phyloP scores from a whole-genome alignment of 2,329 filamentous ascomycete species.

The Trichoderma pleuroti region DNA sequence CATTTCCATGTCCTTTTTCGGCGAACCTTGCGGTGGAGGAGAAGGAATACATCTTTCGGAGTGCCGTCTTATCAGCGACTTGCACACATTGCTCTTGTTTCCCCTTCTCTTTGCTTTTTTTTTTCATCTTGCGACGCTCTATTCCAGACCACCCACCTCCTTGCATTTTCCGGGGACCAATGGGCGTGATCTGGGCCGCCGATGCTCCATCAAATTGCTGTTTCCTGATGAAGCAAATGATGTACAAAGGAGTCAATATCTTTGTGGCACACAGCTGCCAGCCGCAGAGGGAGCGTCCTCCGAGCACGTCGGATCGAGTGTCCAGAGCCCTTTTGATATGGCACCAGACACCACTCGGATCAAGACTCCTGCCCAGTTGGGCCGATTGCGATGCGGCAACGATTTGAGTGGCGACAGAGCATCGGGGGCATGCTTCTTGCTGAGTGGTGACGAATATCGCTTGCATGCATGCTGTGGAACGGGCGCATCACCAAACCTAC shows the following conservation, averaged over 20 bases:
- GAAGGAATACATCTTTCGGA: not conserved
- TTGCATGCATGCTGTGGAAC: slow-evolving; percentile 14
- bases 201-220: not conserved
- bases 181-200: not conserved
- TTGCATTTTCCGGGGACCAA: not conserved
- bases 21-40: not conserved
- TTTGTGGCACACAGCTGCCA: not conserved
- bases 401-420: not conserved
- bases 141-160: not conserved
- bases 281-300: not conserved
- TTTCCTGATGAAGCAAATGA: slow-evolving; percentile 4
- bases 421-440: not conserved
- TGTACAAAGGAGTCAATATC: not conserved
- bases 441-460: slow-evolving; percentile 13
- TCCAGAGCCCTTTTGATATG: not conserved
- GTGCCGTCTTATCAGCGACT: not conserved
- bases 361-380: not conserved
- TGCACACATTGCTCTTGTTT: not conserved
- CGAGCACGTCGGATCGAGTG: not conserved
- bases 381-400: not conserved
- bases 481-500: slow-evolving; percentile 8
- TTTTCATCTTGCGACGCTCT: not conserved
- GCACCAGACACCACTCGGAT: not conserved
- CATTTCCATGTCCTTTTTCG: not conserved
- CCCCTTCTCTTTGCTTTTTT: not conserved